Conservation (phyloP, 768 basidiomycete genomes). For the Lactarius sanguifluus region DNA sequence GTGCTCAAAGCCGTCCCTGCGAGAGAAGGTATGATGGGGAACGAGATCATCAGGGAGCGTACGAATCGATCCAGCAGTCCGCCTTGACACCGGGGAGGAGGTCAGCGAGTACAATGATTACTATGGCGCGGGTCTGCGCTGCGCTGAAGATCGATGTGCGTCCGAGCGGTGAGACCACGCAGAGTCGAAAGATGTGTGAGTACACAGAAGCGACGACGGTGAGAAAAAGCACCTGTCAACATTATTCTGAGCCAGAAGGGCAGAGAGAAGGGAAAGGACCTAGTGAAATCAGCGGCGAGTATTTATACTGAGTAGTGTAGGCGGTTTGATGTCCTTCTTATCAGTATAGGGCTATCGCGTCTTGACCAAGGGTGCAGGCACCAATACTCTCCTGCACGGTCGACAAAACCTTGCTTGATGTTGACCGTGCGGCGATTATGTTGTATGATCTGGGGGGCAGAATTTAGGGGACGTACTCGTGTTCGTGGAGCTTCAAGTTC, state of each 20-base stretch:
- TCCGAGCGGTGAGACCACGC: neutral
- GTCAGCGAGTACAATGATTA: neutral
- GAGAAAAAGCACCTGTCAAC: neutral
- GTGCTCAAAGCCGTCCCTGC: neutral
- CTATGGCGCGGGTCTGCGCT: neutral
- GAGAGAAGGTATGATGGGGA: neutral
- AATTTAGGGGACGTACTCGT: no score
- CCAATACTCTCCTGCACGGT: no score
- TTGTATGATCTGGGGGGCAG: no score
- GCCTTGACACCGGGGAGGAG: constrained; percentile 12
- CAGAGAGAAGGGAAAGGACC: neutral
- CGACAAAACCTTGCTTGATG: no score
- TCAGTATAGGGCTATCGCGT: no score
- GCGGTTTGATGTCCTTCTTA: no score
- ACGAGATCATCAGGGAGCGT: neutral
- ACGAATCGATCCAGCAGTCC: constrained; percentile 7
- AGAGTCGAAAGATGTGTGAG: neutral
- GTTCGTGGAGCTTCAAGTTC: no score
- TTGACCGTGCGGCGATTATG: no score
- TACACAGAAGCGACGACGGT: neutral
- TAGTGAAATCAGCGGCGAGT: no score
- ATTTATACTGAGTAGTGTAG: neutral
- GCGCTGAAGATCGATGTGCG: neutral
- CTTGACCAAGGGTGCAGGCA: no score
- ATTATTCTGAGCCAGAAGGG: neutral